Conservation (phyloP, 1,139 yeast species). For the Meyerozyma athensensis region DNA sequence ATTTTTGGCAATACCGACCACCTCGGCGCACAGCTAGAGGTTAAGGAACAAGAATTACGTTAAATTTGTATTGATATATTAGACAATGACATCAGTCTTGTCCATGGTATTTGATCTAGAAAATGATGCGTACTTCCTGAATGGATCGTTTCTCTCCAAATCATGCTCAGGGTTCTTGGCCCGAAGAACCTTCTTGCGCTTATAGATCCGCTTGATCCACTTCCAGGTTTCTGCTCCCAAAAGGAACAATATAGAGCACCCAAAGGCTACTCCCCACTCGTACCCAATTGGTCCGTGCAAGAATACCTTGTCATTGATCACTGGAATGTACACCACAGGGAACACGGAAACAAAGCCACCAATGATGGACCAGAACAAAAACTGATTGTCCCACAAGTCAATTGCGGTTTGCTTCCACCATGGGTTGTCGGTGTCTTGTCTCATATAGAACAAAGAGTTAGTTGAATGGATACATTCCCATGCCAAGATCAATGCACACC, state of each 20-base stretch:
- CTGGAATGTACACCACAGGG: constrained; percentile 87
- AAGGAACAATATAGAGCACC: constrained; percentile 56
- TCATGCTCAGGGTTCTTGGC: constrained; percentile 61
- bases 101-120: constrained; percentile 44
- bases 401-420: constrained; percentile 52
- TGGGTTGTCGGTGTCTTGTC: constrained; percentile 59
- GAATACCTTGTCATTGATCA: constrained; percentile 73
- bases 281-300: constrained; percentile 68
- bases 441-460: constrained; percentile 71
- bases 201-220: constrained; percentile 56
- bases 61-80: constrained; percentile 11
- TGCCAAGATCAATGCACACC: constrained; percentile 83
- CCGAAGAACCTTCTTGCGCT: constrained; percentile 28
- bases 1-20: constrained; percentile 60
- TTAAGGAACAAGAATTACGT: constrained; percentile 42
- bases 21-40: constrained; percentile 54
- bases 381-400: constrained; percentile 73
- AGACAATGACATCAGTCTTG: constrained; percentile 4
- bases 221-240: constrained; percentile 65
- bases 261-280: constrained; percentile 83
- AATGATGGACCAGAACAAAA: constrained; percentile 79
- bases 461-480: constrained; percentile 86
- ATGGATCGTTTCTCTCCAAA: constrained; percentile 59
- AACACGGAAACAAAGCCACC: constrained; percentile 69
- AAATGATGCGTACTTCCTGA: constrained; percentile 56